These are phyloP conservation scores for Diutina neorugosa DNA, from an alignment of 1,139 yeast species.

Conservation along the genomic window DNA sequence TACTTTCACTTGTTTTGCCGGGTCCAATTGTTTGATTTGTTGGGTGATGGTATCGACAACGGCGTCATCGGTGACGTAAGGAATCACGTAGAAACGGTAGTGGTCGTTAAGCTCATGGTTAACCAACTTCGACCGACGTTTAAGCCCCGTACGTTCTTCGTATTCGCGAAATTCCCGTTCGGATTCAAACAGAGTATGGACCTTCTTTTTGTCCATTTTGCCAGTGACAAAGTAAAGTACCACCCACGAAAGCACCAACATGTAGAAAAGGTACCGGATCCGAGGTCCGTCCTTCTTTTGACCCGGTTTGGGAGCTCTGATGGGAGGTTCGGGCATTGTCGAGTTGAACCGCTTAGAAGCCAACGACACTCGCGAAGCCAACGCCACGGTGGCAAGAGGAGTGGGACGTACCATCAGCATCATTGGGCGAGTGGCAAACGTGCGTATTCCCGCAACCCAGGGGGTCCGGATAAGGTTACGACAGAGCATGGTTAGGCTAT, in stretches of 20 bases:
- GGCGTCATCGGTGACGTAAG: conserved; percentile 19
- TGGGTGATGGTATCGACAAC: conserved; percentile 12
- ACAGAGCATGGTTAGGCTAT: not conserved
- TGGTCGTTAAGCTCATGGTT: conserved; percentile 15
- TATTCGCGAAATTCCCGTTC: conserved; percentile 48
- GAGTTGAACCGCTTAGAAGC: not conserved
- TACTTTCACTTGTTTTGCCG: conserved; percentile 26
- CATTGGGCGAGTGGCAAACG: not conserved
- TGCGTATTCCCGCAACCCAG: not conserved
- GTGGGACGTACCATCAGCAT: not conserved
- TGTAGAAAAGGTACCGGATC: conserved; percentile 35
- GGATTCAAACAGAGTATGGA: conserved; percentile 36
- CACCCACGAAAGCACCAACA: conserved; percentile 40
- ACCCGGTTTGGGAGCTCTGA: not conserved
- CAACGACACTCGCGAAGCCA: not conserved
- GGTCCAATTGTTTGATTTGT: conserved; percentile 9
- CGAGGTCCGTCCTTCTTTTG: conserved; percentile 21
- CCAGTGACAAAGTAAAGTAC: conserved; percentile 39
- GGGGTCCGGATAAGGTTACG: not conserved
- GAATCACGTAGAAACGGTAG: conserved; percentile 32
- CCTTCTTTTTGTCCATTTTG: conserved; percentile 38
- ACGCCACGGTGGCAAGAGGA: not conserved
- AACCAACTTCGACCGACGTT: conserved; percentile 38
- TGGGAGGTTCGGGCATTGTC: not conserved
- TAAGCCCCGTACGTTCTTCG: conserved; percentile 40